These are phyloP conservation scores for Obba rivulosa DNA, from an alignment of 768 basidiomycete genomes.

Conservation along the genomic window DNA sequence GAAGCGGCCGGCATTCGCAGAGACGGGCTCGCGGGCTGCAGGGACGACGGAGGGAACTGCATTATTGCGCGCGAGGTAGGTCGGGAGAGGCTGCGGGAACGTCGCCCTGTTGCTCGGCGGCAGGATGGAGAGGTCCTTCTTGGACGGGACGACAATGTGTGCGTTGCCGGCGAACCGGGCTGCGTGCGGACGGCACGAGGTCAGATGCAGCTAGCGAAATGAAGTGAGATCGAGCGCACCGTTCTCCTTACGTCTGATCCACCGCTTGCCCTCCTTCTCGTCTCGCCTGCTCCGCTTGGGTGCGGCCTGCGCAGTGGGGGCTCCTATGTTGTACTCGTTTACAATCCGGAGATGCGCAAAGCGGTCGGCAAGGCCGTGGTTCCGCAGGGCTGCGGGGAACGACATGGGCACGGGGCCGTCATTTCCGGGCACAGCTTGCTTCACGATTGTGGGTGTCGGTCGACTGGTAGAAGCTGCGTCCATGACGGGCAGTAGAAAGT, in stretches of 20 bases:
- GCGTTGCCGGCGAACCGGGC: slow-evolving; percentile 70
- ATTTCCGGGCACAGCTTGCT: not conserved
- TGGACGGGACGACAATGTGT: slow-evolving; percentile 61
- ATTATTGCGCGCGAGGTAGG: slow-evolving; percentile 58
- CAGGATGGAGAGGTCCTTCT: slow-evolving; percentile 45
- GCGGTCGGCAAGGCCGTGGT: slow-evolving; percentile 45
- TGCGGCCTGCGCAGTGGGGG: slow-evolving; percentile 2
- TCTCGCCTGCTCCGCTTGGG: slow-evolving; percentile 43
- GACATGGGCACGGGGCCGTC: slow-evolving; percentile 48
- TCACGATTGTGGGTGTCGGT: too few relatives aligned
- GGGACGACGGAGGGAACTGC: slow-evolving; percentile 42
- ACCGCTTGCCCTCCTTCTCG: slow-evolving; percentile 74
- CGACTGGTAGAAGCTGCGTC: too few relatives aligned
- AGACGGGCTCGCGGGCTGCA: slow-evolving; percentile 39
- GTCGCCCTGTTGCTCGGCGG: slow-evolving; percentile 45
- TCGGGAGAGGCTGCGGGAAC: slow-evolving; percentile 72
- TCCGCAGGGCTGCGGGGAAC: slow-evolving; percentile 66
- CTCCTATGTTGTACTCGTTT: slow-evolving; percentile 1
- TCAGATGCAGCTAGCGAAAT: not conserved
- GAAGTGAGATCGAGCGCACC: slow-evolving; percentile 35
- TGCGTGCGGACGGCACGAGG: slow-evolving; percentile 25
- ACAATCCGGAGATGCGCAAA: slow-evolving; percentile 50
- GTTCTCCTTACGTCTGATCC: slow-evolving; percentile 72
- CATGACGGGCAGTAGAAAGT: too few relatives aligned
- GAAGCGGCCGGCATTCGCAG: slow-evolving; percentile 71